Conservation (phyloP, 805 yeast species). For the Starmera quercuum region DNA sequence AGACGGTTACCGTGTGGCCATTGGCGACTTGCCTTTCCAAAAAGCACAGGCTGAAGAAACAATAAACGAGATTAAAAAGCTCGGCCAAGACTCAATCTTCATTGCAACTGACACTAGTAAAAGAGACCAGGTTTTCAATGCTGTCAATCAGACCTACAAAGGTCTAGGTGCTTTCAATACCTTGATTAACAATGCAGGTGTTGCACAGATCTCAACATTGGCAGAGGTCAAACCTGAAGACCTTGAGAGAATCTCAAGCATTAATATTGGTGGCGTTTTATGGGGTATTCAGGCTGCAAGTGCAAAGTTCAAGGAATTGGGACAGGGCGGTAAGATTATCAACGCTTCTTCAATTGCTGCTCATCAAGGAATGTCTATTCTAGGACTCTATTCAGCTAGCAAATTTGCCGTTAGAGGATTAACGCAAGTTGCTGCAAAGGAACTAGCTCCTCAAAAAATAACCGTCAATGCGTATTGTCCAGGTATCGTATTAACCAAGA, state of each 20-base stretch:
- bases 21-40: conserved; percentile 20
- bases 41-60: conserved; percentile 15
- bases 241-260: conserved; percentile 13
- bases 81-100: conserved; percentile 16
- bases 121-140: conserved; percentile 16
- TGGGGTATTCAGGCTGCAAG: conserved; percentile 29
- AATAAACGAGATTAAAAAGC: conserved; percentile 13
- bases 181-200: conserved; percentile 31
- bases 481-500: conserved; percentile 32
- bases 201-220: conserved; percentile 20
- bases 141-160: conserved; percentile 21
- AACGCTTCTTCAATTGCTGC: conserved; percentile 30
- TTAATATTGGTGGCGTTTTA: conserved; percentile 25
- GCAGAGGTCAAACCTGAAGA: conserved; percentile 22
- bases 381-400: conserved; percentile 26
- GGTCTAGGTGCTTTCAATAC: conserved; percentile 26
- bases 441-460: conserved; percentile 26
- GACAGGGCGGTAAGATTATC: conserved; percentile 30
- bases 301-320: conserved; percentile 17
- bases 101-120: conserved; percentile 20
- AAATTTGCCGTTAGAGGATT: conserved; percentile 30
- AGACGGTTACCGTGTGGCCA: conserved; percentile 46
- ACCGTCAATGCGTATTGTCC: conserved; percentile 33
- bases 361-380: conserved; percentile 22
- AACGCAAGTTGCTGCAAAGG: conserved; percentile 31